These are phyloP conservation scores for Syzygium oleosum DNA, from an alignment of 345 rosid species.

Conservation along the genomic window DNA sequence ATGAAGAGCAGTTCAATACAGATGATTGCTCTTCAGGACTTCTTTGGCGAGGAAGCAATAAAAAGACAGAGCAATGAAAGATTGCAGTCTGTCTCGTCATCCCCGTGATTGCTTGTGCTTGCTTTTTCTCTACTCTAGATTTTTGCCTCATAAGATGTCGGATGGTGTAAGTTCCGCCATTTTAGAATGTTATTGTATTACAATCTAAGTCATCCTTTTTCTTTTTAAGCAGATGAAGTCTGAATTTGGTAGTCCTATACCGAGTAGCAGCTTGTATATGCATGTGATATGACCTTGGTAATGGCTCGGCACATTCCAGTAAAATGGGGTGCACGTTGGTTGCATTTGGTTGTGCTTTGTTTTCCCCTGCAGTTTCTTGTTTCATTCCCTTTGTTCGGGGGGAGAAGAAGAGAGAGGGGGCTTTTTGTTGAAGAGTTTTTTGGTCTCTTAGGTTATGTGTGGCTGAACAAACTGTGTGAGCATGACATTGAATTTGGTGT, in stretches of 20 bases:
- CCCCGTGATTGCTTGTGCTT: conserved; percentile 14
- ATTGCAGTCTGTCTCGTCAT: conserved; percentile 38
- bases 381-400: not conserved
- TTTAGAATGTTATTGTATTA: not conserved
- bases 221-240: not conserved
- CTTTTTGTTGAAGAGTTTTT: no score
- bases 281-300: not conserved
- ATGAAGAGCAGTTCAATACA: conserved; percentile 49
- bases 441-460: not conserved
- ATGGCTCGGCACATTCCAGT: not conserved
- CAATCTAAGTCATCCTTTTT: not conserved
- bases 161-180: not conserved
- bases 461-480: not conserved
- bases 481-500: not conserved
- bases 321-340: not conserved
- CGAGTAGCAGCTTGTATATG: not conserved
- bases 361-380: not conserved
- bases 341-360: not conserved
- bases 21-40: conserved; percentile 90
- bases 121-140: not conserved
- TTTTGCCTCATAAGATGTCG: not conserved
- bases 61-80: conserved; percentile 9
- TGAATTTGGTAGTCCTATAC: not conserved
- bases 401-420: not conserved
- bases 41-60: conserved; percentile 32